Evolutionary conservation across 176 grass and related monocot species (phyloP), one percentile per base, ranked within the genome.

Genomic region (Themeda triandra): DNA sequence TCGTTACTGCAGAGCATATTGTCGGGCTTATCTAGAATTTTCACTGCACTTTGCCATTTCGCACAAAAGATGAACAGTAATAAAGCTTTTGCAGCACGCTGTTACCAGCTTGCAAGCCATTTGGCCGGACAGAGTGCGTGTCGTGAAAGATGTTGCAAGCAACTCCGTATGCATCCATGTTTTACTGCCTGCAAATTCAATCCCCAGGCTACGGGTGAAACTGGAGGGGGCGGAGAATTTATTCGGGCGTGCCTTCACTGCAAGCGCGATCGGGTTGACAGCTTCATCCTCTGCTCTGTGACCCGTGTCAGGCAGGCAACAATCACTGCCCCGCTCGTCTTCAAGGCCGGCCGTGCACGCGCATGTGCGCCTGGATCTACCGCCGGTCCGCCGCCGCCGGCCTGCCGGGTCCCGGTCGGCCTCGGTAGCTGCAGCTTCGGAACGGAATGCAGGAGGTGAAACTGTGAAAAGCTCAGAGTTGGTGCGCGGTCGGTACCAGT

Each of bases 331-430:
- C 48, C n/a, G n/a, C 12, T 8, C 6, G 75, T 62, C 31, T 39
- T 77, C 6, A 77, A 59, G 33, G 49, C 17, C 30, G 10, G 18
- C 12, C 6, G 42, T 44, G 3, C 56, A 13, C 70, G 7, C 39
- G 62, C 73, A 40, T 41, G 63, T 77, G 83, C 46, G 27, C 11
- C 33, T 78, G 63, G 83, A 85, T 85, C 83, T 69, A 78, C 83
- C 25, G n/a, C 23, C 60, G 60, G 19, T 18, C 83, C 25, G n/a
- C 23, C 60, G 60, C 30, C 28, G 79, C 14, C 45, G 45, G 15
- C 46, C 15, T 15, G 54, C 54, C 4, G 25, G 45, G 4, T 45
- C 4, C 1, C 63, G 10, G 31, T 1, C 73, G 73, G 18, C 32
- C 37, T 6, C 7, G 1, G 37, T 7, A n/a, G 1, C 6, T 5